A percentile compares a stretch with the other conserved stretches of the same genome.
Conservation (phyloP, 108 stramenopile species). For the Cylindrotheca closterium region DNA sequence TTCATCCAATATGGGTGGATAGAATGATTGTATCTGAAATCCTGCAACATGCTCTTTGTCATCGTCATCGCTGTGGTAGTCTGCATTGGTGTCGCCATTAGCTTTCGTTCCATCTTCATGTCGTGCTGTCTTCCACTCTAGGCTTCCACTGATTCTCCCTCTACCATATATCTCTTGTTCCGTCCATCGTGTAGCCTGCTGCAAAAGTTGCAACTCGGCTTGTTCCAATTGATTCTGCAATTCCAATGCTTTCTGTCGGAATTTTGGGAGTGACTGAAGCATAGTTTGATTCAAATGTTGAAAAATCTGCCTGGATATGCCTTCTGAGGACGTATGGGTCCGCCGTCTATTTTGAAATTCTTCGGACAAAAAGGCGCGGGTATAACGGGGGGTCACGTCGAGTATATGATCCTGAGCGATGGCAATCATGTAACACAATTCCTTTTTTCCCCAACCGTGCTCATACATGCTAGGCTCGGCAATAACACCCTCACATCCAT, state of each 20-base stretch:
- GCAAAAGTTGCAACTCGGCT: constrained; percentile 16
- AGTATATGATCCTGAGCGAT: constrained; percentile 63
- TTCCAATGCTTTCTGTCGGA: constrained; percentile 24
- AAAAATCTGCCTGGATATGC: constrained; percentile 24
- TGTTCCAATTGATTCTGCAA: constrained; percentile 24
- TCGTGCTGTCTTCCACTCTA: constrained; percentile 69
- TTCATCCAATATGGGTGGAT: constrained; percentile 32
- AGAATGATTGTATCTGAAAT: constrained; percentile 58
- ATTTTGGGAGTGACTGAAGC: constrained; percentile 6
- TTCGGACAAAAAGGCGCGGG: constrained; percentile 54
- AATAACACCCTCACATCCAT: constrained; percentile 93
- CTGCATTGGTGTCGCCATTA: constrained; percentile 10
- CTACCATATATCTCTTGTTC: constrained; percentile 36
- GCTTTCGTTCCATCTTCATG: constrained; percentile 57
- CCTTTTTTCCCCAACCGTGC: constrained; percentile 95
- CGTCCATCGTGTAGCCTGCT: constrained; percentile 42
- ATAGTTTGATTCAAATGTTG: constrained; percentile 41
- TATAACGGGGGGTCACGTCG: constrained; percentile 93
- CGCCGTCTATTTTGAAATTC: constrained; percentile 71
- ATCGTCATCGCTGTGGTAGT: not conserved
- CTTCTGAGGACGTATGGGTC: constrained; percentile 43
- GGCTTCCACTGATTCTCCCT: constrained; percentile 67
- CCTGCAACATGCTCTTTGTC: constrained; percentile 18
- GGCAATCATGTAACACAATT: constrained; percentile 75
- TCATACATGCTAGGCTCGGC: constrained; percentile 97